Evolutionary conservation across 2,329 filamentous ascomycete species (phyloP), one percentile per base, ranked within the genome.

Genomic region (Aspergillus ibericus): DNA sequence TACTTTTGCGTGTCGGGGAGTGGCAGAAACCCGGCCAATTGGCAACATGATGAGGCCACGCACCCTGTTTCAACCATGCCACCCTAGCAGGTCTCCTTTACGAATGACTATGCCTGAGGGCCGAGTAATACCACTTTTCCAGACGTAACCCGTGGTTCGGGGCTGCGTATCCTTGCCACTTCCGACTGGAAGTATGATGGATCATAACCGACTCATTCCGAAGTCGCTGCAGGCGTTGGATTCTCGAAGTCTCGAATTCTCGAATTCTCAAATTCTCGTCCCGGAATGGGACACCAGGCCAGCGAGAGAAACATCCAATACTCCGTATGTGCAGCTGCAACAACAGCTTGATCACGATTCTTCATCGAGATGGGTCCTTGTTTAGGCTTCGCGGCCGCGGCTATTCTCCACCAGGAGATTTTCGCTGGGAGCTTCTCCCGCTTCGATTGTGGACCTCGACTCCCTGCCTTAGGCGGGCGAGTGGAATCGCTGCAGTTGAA

Each of bases 381-480:
- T 58, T 62, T 63, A 58, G 59, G 58, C 62, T 62, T 58, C 40
- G 48, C 56, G 51, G 56, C 56, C 53, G 61, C 64, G 60, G 58
- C 59, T 65, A 53, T 68, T 64, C 70, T 69, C 71, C 71, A 73
- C 71, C 59, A 65, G 68, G 61, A 62, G 60, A 63, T 64, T 66
- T 69, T 72, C 70, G 65, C 68, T 60, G 68, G 65, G 68, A 72
- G 69, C 71, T 73, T 73, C 70, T 73, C 68, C 71, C 71, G 70
- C 69, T 72, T 72, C 70, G 65, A 72, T 73, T 68, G 71, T 73
- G 71, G 71, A 71, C 70, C 71, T 69, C 52, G 51, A 48, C 59
- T 59, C 57, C 29, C 16, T 49, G 47, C 56, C 35, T 44, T 60
- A 53, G 58, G 53, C 56, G 54, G 51, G 48, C n/a, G 51, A 25